Evolutionary conservation across 2,329 filamentous ascomycete species (phyloP), one percentile per base, ranked within the genome.

Genomic region (Lithohypha guttulata): DNA sequence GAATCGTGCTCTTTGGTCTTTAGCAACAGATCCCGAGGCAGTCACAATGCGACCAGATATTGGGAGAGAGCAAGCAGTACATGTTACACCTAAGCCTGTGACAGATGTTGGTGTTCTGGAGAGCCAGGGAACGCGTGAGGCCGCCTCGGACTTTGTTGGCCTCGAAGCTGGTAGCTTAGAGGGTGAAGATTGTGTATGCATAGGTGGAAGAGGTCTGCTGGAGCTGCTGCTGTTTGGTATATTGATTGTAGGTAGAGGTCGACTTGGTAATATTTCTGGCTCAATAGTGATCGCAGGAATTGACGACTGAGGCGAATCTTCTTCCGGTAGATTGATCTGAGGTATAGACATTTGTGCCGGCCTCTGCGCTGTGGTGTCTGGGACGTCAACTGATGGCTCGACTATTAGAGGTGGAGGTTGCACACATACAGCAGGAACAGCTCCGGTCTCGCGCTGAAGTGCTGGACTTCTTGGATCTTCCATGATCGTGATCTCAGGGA

Each of bases 11-110:
- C 50, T 52, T 25, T 47, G 37, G 18, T 33, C 36, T 15, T 25
- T 41, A 11, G 22, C 26, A 23, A 29, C 36, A 26, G 73, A 70
- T 18, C 85, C 85, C 2, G 78, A 79, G 5, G 94, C 77, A 3
- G 81, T 84, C 15, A 96, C 81, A 48, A 94, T 89, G 42, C 89
- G 83, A 2, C 91, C 91, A 42, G 91, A 78, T 50, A 98, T 96
- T 1, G 85, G 79, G 14, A 81, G 69, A 7, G 77, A 72, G 56
- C 91, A 98, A 53, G 87, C 79, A 34, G 86, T 82, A 55, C 91
- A 98, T 31, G 79, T 73, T 6, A 84, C 83, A 5, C 80, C 81
- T 6, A 70, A 71, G 34, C 54, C 66, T 47, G 55, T 63, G 40
- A 67, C 65, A 53, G 75, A 66, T 51, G 62, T 53, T 45, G 63